phyloP scores from a whole-genome alignment of 495 filamentous ascomycete species.

The Recurvomyces mirabilis region DNA sequence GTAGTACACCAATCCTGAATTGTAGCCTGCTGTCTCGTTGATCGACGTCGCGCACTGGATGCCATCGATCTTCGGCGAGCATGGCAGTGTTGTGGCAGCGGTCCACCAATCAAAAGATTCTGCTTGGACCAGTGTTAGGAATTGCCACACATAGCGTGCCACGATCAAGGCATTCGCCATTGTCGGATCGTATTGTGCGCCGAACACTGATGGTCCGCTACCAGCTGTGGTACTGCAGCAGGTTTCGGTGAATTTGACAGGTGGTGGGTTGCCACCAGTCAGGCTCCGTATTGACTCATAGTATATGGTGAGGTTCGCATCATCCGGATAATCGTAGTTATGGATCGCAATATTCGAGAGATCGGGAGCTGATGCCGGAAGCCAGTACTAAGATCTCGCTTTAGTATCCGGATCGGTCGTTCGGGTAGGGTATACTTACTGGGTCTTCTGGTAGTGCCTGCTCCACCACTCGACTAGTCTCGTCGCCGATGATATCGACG shows the following conservation, averaged over 20 bases:
- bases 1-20: constrained; percentile 14
- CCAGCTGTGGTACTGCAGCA: constrained; percentile 14
- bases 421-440: background rate
- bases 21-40: constrained; percentile 17
- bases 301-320: constrained; percentile 3
- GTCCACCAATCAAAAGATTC: constrained; percentile 18
- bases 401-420: background rate
- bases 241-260: constrained; percentile 17
- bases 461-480: constrained; percentile 9
- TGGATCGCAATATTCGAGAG: constrained; percentile 13
- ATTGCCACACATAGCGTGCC: constrained; percentile 18
- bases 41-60: constrained; percentile 8
- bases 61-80: constrained; percentile 13
- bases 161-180: constrained; percentile 18
- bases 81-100: constrained; percentile 12
- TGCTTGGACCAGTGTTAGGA: constrained; percentile 14
- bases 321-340: constrained; percentile 15
- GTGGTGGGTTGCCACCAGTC: constrained; percentile 2
- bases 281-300: constrained; percentile 1
- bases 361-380: background rate
- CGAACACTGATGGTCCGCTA: constrained; percentile 10
- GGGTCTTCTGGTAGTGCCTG: constrained; percentile 12
- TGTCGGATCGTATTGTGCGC: constrained; percentile 17
- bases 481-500: constrained; percentile 14
- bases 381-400: constrained; percentile 3